Conservation (phyloP, 768 basidiomycete genomes). For the Rhodosporidiobolus sp. region DNA sequence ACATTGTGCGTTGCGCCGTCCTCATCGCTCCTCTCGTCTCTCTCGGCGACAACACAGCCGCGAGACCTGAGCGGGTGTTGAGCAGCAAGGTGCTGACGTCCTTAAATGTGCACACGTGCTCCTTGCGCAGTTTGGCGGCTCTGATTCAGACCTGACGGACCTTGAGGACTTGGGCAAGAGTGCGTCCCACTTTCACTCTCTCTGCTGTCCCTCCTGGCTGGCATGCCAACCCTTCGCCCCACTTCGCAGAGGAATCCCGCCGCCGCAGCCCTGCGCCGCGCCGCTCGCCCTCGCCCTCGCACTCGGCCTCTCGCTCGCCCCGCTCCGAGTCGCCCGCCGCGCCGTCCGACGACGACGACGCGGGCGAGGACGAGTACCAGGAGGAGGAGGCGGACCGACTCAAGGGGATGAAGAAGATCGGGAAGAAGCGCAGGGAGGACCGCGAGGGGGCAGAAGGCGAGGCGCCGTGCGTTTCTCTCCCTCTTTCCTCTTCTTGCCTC, state of each 20-base stretch:
- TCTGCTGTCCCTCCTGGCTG: not conserved
- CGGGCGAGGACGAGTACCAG: constrained; percentile 52
- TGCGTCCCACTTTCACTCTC: not conserved
- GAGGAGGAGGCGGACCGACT: constrained; percentile 7
- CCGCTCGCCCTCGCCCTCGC: constrained; percentile 21
- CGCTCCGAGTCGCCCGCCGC: constrained; percentile 49
- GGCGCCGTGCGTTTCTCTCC: constrained; percentile 12
- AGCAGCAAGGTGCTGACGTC: no score
- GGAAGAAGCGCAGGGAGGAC: constrained; percentile 1
- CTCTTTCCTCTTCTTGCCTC: constrained; percentile 33
- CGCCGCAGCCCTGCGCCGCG: constrained; percentile 19
- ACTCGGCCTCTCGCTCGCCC: constrained; percentile 19
- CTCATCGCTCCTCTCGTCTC: not conserved
- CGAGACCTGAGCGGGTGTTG: no score
- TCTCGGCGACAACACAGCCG: no score
- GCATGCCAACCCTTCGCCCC: no score
- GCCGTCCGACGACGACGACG: constrained; percentile 50
- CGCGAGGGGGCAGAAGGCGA: constrained; percentile 16
- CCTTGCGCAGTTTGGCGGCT: constrained; percentile 64
- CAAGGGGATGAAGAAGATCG: constrained; percentile 57
- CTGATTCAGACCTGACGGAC: constrained; percentile 62
- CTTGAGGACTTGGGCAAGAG: constrained; percentile 70
- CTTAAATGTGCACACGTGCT: no score
- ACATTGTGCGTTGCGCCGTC: not conserved
- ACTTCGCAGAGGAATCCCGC: constrained; percentile 1